These are phyloP conservation scores for Crepidotus sp. DNA, from an alignment of 1,284 basidiomycete species.

Conservation along the genomic window DNA sequence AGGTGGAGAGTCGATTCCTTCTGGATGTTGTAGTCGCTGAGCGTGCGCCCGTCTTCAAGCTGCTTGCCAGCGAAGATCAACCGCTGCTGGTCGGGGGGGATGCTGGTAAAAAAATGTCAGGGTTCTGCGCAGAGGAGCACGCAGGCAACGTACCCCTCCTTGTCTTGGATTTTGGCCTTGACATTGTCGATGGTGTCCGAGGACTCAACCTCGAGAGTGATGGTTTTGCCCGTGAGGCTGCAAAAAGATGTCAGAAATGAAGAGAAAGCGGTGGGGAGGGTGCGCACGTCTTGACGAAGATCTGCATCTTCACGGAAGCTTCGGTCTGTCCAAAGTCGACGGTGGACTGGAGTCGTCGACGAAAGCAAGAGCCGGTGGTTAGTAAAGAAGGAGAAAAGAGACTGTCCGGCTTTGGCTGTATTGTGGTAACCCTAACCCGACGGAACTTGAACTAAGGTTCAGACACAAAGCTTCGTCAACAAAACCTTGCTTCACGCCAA, in stretches of 20 bases:
- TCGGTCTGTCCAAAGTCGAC: constrained; percentile 19
- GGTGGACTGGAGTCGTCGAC: constrained; percentile 20
- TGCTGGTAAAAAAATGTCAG: constrained; percentile 37
- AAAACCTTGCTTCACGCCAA: constrained; percentile 13
- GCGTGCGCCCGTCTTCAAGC: constrained; percentile 67
- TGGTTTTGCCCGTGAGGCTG: constrained; percentile 98
- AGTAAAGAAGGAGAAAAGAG: background rate
- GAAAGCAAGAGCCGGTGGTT: constrained; percentile 15
- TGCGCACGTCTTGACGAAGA: constrained; percentile 88
- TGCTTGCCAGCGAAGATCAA: constrained; percentile 99
- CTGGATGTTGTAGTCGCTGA: constrained; percentile 53
- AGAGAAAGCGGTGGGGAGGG: background rate
- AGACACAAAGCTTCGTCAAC: background rate
- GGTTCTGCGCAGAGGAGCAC: background rate
- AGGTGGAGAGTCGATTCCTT: constrained; percentile 95
- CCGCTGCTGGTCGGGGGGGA: constrained; percentile 94
- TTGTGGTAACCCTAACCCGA: background rate
- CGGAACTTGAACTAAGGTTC: background rate
- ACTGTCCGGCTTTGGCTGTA: background rate
- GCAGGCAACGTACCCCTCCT: constrained; percentile 8
- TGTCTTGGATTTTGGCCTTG: constrained; percentile 82
- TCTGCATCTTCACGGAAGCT: constrained; percentile 46
- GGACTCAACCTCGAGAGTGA: constrained; percentile 95
- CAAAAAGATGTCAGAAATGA: constrained; percentile 13
- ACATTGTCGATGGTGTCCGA: constrained; percentile 98